Evolutionary conservation across 2,329 filamentous ascomycete species (phyloP).

Genomic region (Pseudopithomyces maydicus): DNA sequence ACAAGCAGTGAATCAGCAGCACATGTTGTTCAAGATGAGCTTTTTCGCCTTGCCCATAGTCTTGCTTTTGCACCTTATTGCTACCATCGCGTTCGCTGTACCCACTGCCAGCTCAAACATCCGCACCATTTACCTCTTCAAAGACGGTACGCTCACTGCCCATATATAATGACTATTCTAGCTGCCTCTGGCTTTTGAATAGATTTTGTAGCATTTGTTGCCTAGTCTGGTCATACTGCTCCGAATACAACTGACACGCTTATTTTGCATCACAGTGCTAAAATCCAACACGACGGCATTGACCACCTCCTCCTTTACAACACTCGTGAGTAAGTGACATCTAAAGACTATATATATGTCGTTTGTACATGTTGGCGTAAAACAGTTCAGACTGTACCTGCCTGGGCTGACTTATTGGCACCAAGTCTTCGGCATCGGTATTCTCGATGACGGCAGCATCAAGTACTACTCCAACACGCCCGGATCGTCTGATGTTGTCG

Average conservation of each 20-base stretch:
- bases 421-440: constrained; percentile 49
- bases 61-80: constrained; percentile 7
- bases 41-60: background rate
- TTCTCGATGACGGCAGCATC: constrained; percentile 50
- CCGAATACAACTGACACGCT: background rate
- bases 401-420: no score
- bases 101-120: constrained; percentile 14
- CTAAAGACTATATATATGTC: no score
- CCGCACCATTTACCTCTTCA: constrained; percentile 23
- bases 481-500: constrained; percentile 32
- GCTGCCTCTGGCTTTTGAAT: no score
- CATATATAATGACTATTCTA: no score
- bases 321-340: constrained; percentile 36
- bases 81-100: constrained; percentile 7
- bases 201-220: no score
- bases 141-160: constrained; percentile 32
- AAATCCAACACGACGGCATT: constrained; percentile 51
- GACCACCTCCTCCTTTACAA: constrained; percentile 51
- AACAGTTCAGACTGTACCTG: no score
- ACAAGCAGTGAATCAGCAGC: background rate
- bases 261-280: constrained; percentile 35
- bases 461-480: constrained; percentile 51
- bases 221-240: no score
- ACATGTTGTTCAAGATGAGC: constrained; percentile 3
- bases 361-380: no score